Evolutionary conservation across 140 eudicot genomes (phyloP).

Genomic region (Bidens hawaiensis): DNA sequence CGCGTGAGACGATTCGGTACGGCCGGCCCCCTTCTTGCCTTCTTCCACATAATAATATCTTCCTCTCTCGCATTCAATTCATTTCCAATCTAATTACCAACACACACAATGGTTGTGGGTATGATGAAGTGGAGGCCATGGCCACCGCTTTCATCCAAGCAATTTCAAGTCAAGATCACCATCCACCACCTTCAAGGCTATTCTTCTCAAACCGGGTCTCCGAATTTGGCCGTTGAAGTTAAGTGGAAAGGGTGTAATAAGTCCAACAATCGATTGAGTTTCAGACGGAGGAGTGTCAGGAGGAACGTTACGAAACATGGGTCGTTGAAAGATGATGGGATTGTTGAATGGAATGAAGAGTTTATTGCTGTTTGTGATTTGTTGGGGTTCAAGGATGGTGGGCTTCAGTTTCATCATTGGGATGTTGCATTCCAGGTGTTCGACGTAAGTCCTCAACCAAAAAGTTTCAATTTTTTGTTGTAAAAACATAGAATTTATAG

Average conservation of each 20-base stretch:
- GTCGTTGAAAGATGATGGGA: constrained; percentile 34
- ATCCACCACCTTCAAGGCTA: constrained; percentile 39
- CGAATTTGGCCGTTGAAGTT: constrained; percentile 45
- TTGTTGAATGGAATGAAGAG: constrained; percentile 64
- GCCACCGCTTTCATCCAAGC: constrained; percentile 59
- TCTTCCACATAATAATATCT: constrained; percentile 12
- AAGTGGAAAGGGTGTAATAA: constrained; percentile 66
- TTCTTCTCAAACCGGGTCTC: constrained; percentile 14
- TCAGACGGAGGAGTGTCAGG: constrained; percentile 43
- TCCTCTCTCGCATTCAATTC: constrained; percentile 18
- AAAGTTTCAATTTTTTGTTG: not conserved
- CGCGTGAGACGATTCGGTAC: constrained; percentile 19
- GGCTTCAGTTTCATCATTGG: constrained; percentile 69
- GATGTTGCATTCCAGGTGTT: constrained; percentile 63
- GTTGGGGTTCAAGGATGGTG: constrained; percentile 44
- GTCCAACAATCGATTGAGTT: constrained; percentile 41
- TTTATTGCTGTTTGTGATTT: constrained; percentile 47
- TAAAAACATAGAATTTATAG: not conserved
- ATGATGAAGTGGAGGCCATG: constrained; percentile 93
- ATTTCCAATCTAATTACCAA: constrained; percentile 8
- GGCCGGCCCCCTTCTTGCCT: constrained; percentile 31
- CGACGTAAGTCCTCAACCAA: constrained; percentile 47
- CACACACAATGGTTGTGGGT: constrained; percentile 54
- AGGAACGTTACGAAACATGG: constrained; percentile 67
- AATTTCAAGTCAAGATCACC: constrained; percentile 42